A percentile compares a stretch with the other conserved stretches of the same genome.
These are phyloP conservation scores for Pseudocercospora vitis DNA, from an alignment of 2,329 filamentous ascomycete genomes.

Conservation along the genomic window DNA sequence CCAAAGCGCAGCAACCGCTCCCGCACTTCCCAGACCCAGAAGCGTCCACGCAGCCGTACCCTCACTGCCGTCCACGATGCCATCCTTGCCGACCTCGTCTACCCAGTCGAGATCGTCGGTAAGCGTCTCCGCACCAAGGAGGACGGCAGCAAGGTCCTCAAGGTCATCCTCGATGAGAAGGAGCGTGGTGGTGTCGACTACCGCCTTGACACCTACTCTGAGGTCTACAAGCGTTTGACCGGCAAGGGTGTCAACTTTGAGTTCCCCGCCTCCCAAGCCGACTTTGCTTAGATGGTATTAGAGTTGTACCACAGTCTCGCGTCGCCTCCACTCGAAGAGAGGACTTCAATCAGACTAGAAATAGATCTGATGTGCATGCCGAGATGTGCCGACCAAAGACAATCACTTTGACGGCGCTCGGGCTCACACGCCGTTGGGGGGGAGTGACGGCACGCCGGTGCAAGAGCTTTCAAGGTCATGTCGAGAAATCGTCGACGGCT, in stretches of 20 bases:
- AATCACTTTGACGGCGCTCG: too few species aligned
- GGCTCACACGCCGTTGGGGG: too few species aligned
- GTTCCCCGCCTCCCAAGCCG: slow-evolving; percentile 80
- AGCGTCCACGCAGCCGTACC: slow-evolving; percentile 96
- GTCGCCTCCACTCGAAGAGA: too few species aligned
- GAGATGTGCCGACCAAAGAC: too few species aligned
- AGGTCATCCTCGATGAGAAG: slow-evolving; percentile 99
- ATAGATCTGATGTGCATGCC: too few species aligned
- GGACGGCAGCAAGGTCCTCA: slow-evolving; percentile 97
- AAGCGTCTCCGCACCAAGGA: slow-evolving; percentile 99
- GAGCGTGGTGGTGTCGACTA: slow-evolving; percentile 99
- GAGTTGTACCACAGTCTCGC: too few species aligned
- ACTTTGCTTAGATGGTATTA: slow-evolving; percentile 28
- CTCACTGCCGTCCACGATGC: slow-evolving; percentile 98
- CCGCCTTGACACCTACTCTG: slow-evolving; percentile 98
- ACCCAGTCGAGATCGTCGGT: slow-evolving; percentile 99
- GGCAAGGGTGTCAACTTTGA: slow-evolving; percentile 96
- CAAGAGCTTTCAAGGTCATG: too few species aligned
- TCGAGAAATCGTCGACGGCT: too few species aligned
- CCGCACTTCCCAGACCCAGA: slow-evolving; percentile 95
- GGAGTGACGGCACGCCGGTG: too few species aligned
- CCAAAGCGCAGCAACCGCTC: slow-evolving; percentile 97
- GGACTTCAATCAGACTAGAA: too few species aligned
- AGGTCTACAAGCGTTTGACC: slow-evolving; percentile 98
- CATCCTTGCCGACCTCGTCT: slow-evolving; percentile 97